Percentiles rank a stretch among this genome's conserved stretches.
Conservation (phyloP, 768 basidiomycete genomes). For the Boletus rubroflammeus region DNA sequence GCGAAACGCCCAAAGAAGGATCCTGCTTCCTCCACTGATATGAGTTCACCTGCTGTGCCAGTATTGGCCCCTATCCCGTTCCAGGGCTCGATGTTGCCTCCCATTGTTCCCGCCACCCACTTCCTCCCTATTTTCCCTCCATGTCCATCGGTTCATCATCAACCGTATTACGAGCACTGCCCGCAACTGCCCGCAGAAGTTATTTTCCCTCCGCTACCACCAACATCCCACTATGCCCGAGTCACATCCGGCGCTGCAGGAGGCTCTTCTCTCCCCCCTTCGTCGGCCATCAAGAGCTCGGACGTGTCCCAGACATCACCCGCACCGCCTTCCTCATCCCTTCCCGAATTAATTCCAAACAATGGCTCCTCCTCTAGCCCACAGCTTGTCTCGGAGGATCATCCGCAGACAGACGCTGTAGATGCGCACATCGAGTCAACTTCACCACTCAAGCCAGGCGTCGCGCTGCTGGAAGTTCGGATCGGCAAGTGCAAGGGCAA, state of each 20-base stretch:
- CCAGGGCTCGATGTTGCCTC: constrained; percentile 17
- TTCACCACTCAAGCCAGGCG: constrained; percentile 13
- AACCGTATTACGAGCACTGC: constrained; percentile 69
- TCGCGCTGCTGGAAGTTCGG: constrained; percentile 6
- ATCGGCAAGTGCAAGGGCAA: constrained; percentile 16
- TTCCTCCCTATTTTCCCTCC: constrained; percentile 45
- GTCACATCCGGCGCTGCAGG: constrained; percentile 16
- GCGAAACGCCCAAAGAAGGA: constrained; percentile 46
- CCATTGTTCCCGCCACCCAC: constrained; percentile 24
- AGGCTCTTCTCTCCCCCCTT: constrained; percentile 20
- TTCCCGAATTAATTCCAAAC: constrained; percentile 65
- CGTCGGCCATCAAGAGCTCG: constrained; percentile 21
- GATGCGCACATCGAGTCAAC: constrained; percentile 18
- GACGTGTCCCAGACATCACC: constrained; percentile 28
- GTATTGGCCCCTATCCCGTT: constrained; percentile 21
- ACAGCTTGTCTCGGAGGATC: constrained; percentile 34
- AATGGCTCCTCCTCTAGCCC: constrained; percentile 68
- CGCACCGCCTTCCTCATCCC: constrained; percentile 35
- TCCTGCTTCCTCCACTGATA: constrained; percentile 20
- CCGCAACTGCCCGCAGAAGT: constrained; percentile 56
- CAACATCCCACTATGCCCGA: constrained; percentile 41
- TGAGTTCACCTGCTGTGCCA: constrained; percentile 19
- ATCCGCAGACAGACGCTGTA: constrained; percentile 14
- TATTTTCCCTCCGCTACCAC: constrained; percentile 71
- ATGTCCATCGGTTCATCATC: constrained; percentile 60